Evolutionary conservation across 352 stramenopile species (phyloP).

Genomic region (Phytophthora pistaciae): DNA sequence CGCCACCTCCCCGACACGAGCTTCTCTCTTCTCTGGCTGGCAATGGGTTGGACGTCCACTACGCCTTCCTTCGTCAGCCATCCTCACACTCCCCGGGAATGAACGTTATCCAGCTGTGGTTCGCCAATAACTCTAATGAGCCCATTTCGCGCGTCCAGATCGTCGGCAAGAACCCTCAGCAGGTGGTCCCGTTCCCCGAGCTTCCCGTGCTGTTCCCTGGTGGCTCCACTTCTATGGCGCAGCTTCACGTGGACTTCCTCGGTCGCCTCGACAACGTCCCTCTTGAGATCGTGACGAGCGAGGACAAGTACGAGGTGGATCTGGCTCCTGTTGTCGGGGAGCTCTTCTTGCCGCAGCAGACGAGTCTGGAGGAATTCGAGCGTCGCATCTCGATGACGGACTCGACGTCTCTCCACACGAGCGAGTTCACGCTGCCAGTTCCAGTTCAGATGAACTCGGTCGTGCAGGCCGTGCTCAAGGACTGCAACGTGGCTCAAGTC

Average conservation of each 20-base stretch:
- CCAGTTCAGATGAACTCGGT: slow-evolving; percentile 63
- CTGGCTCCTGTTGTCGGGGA: slow-evolving; percentile 72
- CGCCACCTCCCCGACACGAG: slow-evolving; percentile 47
- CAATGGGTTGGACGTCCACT: slow-evolving; percentile 73
- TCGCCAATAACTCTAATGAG: slow-evolving; percentile 72
- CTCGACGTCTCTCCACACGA: slow-evolving; percentile 62
- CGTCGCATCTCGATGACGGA: slow-evolving; percentile 71
- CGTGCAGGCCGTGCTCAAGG: slow-evolving; percentile 57
- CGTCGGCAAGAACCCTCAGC: slow-evolving; percentile 42
- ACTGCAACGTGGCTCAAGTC: slow-evolving; percentile 75
- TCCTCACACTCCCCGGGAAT: slow-evolving; percentile 71
- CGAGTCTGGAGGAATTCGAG: slow-evolving; percentile 79
- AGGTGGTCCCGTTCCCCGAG: slow-evolving; percentile 84
- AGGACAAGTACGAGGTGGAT: slow-evolving; percentile 63
- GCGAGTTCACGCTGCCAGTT: slow-evolving; percentile 58
- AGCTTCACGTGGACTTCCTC: slow-evolving; percentile 88
- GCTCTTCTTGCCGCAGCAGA: slow-evolving; percentile 72
- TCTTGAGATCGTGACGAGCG: slow-evolving; percentile 68
- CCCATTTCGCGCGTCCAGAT: slow-evolving; percentile 65
- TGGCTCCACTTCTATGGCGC: slow-evolving; percentile 72
- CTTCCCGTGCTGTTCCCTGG: slow-evolving; percentile 87
- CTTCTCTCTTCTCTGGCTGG: slow-evolving; percentile 61
- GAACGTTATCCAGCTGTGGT: slow-evolving; percentile 80
- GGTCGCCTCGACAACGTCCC: slow-evolving; percentile 72
- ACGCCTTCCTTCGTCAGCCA: slow-evolving; percentile 68